Evolutionary conservation across 2,329 filamentous ascomycete species (phyloP).

Genomic region (Diaporthe helianthi): DNA sequence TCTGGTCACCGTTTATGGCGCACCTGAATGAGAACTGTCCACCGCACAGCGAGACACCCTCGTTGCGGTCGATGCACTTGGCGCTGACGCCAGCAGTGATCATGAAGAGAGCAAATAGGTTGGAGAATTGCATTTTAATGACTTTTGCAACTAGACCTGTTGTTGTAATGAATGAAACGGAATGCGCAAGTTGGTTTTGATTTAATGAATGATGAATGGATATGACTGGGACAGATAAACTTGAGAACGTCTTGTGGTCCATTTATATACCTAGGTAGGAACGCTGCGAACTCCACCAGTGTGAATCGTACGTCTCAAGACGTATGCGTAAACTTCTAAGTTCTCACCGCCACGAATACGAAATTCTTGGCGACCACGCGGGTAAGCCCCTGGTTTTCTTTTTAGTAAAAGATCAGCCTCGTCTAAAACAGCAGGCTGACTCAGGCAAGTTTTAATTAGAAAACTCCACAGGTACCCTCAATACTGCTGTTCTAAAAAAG

Average conservation of each 20-base stretch:
- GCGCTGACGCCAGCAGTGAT: conserved; percentile 8
- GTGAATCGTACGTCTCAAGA: background rate
- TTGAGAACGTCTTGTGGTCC: background rate
- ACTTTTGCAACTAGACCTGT: background rate
- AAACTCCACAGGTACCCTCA: background rate
- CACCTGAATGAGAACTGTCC: conserved; percentile 3
- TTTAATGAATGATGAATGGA: background rate
- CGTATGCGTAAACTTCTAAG: background rate
- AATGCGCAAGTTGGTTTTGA: background rate
- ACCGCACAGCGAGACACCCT: background rate
- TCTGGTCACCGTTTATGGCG: background rate
- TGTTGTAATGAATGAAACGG: background rate
- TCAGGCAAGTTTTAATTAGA: background rate
- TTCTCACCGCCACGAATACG: background rate
- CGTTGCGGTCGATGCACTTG: conserved; percentile 5
- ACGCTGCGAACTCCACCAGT: background rate
- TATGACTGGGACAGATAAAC: background rate
- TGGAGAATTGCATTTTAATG: background rate
- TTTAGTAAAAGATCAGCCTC: background rate
- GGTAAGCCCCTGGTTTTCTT: background rate
- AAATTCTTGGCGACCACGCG: background rate
- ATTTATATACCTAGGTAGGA: no score
- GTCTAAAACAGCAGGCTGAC: background rate
- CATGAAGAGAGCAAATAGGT: background rate
- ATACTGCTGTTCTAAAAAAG: background rate